Evolutionary conservation across 1,284 basidiomycete species (phyloP).

Genomic region (Entoloma clypeatum): DNA sequence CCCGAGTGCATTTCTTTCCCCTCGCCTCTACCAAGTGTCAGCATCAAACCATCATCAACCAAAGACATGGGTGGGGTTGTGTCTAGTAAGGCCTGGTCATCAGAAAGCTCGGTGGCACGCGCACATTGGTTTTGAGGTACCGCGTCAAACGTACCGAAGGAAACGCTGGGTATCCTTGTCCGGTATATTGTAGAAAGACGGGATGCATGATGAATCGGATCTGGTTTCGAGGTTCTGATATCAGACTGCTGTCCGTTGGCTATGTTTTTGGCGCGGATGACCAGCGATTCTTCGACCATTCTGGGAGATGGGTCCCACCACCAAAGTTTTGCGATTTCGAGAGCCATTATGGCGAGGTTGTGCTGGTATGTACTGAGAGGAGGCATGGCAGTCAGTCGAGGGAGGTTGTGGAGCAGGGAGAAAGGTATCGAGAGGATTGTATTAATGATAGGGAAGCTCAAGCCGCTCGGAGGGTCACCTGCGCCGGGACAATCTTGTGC

Average conservation of each 20-base stretch:
- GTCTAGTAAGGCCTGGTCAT: no score
- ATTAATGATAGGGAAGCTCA: slow-evolving; percentile 9
- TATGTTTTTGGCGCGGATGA: no score
- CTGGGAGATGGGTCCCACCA: slow-evolving; percentile 12
- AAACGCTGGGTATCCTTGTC: neutral
- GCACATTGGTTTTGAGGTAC: slow-evolving; percentile 5
- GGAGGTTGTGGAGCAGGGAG: slow-evolving; percentile 13
- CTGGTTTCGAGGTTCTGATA: slow-evolving; percentile 1
- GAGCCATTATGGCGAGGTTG: neutral
- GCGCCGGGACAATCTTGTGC: slow-evolving; percentile 12
- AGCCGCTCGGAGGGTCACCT: slow-evolving; percentile 6
- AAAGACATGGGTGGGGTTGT: no score
- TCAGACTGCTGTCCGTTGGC: neutral
- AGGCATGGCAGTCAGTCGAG: slow-evolving; percentile 8
- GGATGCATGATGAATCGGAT: slow-evolving; percentile 5
- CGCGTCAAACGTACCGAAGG: slow-evolving; percentile 2
- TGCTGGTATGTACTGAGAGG: slow-evolving; percentile 8
- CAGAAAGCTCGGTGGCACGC: slow-evolving; percentile 3
- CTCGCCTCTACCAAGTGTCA: no score
- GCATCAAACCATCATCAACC: no score
- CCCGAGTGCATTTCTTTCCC: no score
- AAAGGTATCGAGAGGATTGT: slow-evolving; percentile 18
- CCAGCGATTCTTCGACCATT: slow-evolving; percentile 1
- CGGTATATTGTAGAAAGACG: slow-evolving; percentile 2
- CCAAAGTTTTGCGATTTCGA: slow-evolving; percentile 7